Percentiles rank a stretch among this genome's conserved stretches.
These are phyloP conservation scores for Echria macrotheca DNA, from an alignment of 495 filamentous ascomycete species.

Conservation along the genomic window DNA sequence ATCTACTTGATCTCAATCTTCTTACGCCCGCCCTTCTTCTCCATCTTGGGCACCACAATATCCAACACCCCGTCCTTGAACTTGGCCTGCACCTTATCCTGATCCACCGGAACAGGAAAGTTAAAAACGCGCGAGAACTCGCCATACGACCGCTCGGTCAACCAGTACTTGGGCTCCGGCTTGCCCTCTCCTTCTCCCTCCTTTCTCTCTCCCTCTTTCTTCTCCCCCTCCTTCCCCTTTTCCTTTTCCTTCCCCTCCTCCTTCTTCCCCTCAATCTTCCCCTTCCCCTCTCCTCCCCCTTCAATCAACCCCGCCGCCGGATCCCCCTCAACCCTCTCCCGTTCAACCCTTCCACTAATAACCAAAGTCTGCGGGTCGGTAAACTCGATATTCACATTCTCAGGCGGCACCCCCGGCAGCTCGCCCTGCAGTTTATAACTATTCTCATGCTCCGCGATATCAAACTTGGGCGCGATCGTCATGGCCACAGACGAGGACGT, in stretches of 20 bases:
- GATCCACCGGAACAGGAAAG: conserved; percentile 70
- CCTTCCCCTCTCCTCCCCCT: conserved; percentile 6
- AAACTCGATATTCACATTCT: conserved; percentile 80
- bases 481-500: neutral
- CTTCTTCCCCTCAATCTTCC: conserved; percentile 8
- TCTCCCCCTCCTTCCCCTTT: conserved; percentile 2
- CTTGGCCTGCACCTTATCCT: conserved; percentile 71
- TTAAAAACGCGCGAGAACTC: conserved; percentile 77
- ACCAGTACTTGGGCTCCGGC: conserved; percentile 61
- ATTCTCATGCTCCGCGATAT: conserved; percentile 64
- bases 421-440: conserved; percentile 82
- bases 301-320: conserved; percentile 27
- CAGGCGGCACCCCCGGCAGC: conserved; percentile 75
- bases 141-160: conserved; percentile 73
- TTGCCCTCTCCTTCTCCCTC: conserved; percentile 7
- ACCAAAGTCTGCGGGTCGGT: conserved; percentile 70
- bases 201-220: neutral
- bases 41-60: conserved; percentile 73
- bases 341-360: conserved; percentile 63
- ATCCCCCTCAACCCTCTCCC: conserved; percentile 43
- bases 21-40: conserved; percentile 35
- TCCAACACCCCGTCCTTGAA: conserved; percentile 55
- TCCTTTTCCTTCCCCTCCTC: conserved; percentile 3
- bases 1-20: conserved; percentile 20
- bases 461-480: conserved; percentile 52